Evolutionary conservation across 805 yeast genomes (phyloP).

Genomic region (Phaffomyces thermotolerans): DNA sequence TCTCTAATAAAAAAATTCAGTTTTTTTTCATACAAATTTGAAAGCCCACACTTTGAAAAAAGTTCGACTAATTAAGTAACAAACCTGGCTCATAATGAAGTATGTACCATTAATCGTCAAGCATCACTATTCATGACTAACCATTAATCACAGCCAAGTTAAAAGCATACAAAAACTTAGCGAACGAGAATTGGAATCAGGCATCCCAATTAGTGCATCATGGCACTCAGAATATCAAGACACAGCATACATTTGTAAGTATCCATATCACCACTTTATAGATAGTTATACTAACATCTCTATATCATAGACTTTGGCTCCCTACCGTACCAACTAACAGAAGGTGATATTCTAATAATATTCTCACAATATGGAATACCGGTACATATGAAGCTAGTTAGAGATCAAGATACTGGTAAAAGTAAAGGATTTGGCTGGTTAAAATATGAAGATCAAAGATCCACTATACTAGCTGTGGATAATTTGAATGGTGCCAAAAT

Average conservation of each 20-base stretch:
- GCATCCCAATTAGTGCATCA: constrained; percentile 55
- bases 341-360: constrained; percentile 66
- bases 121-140: too few species aligned
- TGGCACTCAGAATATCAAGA: constrained; percentile 87
- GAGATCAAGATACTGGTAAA: constrained; percentile 59
- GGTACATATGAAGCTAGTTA: constrained; percentile 58
- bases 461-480: constrained; percentile 81
- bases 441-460: constrained; percentile 74
- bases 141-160: too few species aligned
- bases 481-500: constrained; percentile 67
- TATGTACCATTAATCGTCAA: too few species aligned
- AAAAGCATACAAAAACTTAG: constrained; percentile 32
- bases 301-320: constrained; percentile 51
- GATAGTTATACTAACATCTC: not conserved
- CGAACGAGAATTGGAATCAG: constrained; percentile 57
- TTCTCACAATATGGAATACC: constrained; percentile 92
- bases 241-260: constrained; percentile 57
- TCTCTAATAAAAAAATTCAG: too few species aligned
- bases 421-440: constrained; percentile 74
- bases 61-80: too few species aligned
- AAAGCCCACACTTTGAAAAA: too few species aligned
- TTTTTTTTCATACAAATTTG: too few species aligned
- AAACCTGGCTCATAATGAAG: too few species aligned
- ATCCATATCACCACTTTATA: not conserved
- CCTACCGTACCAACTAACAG: constrained; percentile 55